phyloP scores from a whole-genome alignment of 208 protist genomes.

The Trypanosoma conorhini region DNA sequence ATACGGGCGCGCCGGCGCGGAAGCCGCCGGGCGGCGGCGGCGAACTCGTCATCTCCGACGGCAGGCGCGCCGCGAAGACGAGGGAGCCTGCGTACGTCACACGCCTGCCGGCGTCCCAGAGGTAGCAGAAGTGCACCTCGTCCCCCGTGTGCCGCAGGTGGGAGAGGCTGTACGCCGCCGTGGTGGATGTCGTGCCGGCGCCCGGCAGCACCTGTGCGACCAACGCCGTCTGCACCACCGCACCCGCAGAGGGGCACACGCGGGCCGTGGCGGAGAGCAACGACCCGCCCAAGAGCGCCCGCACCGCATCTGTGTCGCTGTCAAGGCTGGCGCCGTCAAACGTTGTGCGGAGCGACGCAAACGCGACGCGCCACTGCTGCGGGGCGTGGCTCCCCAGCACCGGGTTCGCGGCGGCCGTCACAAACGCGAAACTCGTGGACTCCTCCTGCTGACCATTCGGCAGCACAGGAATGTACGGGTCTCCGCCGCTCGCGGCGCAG shows the following conservation, averaged over 20 bases:
- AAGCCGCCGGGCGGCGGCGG: slow-evolving; percentile 27
- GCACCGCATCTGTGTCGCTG: slow-evolving; percentile 46
- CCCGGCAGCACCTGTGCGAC: slow-evolving; percentile 35
- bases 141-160: slow-evolving; percentile 37
- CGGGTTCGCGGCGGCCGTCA: slow-evolving; percentile 35
- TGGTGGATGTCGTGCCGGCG: slow-evolving; percentile 25
- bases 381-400: slow-evolving; percentile 36
- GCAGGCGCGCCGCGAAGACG: slow-evolving; percentile 39
- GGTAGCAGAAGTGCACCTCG: slow-evolving; percentile 75
- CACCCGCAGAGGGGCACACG: slow-evolving; percentile 53
- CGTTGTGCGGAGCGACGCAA: slow-evolving; percentile 47
- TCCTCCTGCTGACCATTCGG: slow-evolving; percentile 29
- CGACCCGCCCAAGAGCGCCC: slow-evolving; percentile 33
- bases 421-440: slow-evolving; percentile 54
- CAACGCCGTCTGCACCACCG: slow-evolving; percentile 31
- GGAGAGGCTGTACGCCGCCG: slow-evolving; percentile 49
- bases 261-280: slow-evolving; percentile 35
- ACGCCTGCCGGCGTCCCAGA: slow-evolving; percentile 45
- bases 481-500: slow-evolving; percentile 42
- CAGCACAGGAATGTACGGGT: slow-evolving; percentile 66
- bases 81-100: slow-evolving; percentile 60
- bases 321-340: slow-evolving; percentile 60
- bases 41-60: slow-evolving; percentile 39
- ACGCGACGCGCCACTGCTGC: slow-evolving; percentile 60
- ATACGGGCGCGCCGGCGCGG: slow-evolving; percentile 47